phyloP scores from a whole-genome alignment of 257 asterid genomes.

The Solanum sitiens region DNA sequence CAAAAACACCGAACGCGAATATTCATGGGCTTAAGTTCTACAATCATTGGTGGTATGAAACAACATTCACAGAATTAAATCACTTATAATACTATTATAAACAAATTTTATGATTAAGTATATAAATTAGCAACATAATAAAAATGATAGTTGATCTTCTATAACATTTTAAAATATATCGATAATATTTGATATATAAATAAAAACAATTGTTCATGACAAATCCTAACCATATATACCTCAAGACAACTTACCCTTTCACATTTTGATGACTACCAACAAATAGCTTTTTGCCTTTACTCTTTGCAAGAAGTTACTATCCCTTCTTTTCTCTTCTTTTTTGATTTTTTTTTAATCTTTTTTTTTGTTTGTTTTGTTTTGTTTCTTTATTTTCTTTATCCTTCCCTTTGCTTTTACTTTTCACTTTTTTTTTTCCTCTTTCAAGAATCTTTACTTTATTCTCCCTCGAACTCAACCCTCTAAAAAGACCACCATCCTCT shows the following conservation, averaged over 20 bases:
- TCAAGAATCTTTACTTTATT: constrained; percentile 62
- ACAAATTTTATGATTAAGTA: not conserved
- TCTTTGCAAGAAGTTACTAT: constrained; percentile 72
- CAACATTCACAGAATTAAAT: not conserved
- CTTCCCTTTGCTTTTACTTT: constrained; percentile 4
- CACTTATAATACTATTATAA: not conserved
- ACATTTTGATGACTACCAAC: constrained; percentile 4
- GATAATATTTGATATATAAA: not conserved
- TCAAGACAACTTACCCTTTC: not conserved
- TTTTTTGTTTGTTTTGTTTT: not conserved
- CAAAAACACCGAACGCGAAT: not conserved
- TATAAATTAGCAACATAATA: not conserved
- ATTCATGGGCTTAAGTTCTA: not conserved
- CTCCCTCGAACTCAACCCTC: constrained; percentile 44
- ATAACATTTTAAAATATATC: not conserved
- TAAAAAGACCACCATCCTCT: constrained; percentile 19
- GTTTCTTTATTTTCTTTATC: constrained; percentile 1
- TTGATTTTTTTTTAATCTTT: not conserved
- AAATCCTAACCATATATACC: not conserved
- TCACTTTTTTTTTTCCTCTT: constrained; percentile 20
- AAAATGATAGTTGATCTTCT: not conserved
- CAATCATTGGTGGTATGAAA: not conserved
- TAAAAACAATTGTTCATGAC: not conserved
- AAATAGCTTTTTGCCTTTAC: constrained; percentile 54
- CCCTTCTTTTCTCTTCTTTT: constrained; percentile 24